A percentile compares a stretch with the other conserved stretches of the same genome.
phyloP scores from a whole-genome alignment of 805 yeast species.

The Lipomyces oligophaga region DNA sequence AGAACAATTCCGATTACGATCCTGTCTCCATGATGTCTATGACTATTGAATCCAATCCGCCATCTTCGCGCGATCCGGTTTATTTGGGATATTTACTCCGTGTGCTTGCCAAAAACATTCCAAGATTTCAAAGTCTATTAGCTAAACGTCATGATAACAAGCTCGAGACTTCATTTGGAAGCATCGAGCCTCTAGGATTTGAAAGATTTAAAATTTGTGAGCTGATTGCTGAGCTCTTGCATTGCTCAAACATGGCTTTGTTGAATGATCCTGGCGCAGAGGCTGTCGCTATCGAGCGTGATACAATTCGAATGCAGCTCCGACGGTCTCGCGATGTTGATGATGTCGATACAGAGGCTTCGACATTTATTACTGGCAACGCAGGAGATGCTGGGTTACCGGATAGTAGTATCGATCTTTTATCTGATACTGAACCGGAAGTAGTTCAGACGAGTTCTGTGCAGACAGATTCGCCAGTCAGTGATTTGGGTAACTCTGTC shows the following conservation, averaged over 20 bases:
- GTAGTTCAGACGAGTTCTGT: no score
- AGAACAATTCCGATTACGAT: slow-evolving; percentile 95
- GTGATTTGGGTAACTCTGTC: slow-evolving; percentile 15
- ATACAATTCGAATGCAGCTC: slow-evolving; percentile 50
- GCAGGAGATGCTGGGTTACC: background rate
- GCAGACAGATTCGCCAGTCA: no score
- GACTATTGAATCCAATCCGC: slow-evolving; percentile 85
- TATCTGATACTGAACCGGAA: no score
- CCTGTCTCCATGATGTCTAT: slow-evolving; percentile 77
- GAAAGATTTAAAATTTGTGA: slow-evolving; percentile 89
- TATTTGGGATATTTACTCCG: slow-evolving; percentile 81
- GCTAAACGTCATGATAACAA: slow-evolving; percentile 36
- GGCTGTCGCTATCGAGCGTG: slow-evolving; percentile 63
- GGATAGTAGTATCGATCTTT: no score
- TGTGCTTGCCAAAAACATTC: slow-evolving; percentile 71
- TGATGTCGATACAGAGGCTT: background rate
- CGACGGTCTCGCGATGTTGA: slow-evolving; percentile 7
- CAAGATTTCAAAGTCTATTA: slow-evolving; percentile 63
- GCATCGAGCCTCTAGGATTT: slow-evolving; percentile 75
- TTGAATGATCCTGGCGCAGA: slow-evolving; percentile 76
- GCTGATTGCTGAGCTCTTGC: slow-evolving; percentile 86
- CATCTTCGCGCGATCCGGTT: slow-evolving; percentile 87
- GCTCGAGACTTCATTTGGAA: slow-evolving; percentile 62
- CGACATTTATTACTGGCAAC: background rate
- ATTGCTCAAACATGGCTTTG: slow-evolving; percentile 95